These are phyloP conservation scores for Udeniomyces megalosporus DNA, from an alignment of 768 basidiomycete genomes.

Conservation along the genomic window DNA sequence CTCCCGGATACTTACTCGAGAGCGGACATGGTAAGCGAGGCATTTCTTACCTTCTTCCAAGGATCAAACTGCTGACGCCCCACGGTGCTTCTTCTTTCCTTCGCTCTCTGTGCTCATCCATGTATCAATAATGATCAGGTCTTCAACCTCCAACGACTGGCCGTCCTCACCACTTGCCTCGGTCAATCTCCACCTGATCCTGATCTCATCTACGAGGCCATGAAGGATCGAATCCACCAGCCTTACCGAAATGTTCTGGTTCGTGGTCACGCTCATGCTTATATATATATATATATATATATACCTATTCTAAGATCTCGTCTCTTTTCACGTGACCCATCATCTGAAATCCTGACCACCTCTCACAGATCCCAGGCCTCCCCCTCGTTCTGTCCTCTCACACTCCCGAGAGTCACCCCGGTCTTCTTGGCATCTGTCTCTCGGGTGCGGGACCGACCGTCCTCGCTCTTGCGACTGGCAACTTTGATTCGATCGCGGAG, in stretches of 20 bases:
- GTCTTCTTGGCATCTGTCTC: constrained; percentile 90
- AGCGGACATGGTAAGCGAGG: constrained; percentile 62
- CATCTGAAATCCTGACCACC: no score
- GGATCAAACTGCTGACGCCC: no score
- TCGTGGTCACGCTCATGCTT: constrained; percentile 24
- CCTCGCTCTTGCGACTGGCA: constrained; percentile 72
- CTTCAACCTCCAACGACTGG: constrained; percentile 91
- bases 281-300: neutral
- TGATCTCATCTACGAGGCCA: constrained; percentile 93
- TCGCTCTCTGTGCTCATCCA: neutral
- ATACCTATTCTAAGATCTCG: neutral
- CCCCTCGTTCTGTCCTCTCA: constrained; percentile 78
- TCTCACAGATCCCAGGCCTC: constrained; percentile 72
- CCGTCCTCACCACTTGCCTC: constrained; percentile 87
- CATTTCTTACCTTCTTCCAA: neutral
- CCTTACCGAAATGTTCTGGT: constrained; percentile 82
- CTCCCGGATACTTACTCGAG: constrained; percentile 71
- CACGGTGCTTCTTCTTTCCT: neutral
- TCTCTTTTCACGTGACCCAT: neutral
- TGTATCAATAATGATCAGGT: no score
- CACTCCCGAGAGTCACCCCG: constrained; percentile 76
- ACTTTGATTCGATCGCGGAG: constrained; percentile 70
- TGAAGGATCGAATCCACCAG: constrained; percentile 97
- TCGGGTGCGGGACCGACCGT: constrained; percentile 97
- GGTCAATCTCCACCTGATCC: constrained; percentile 81